Evolutionary conservation across 805 yeast species (phyloP).

Genomic region (Metschnikowia peoriensis): DNA sequence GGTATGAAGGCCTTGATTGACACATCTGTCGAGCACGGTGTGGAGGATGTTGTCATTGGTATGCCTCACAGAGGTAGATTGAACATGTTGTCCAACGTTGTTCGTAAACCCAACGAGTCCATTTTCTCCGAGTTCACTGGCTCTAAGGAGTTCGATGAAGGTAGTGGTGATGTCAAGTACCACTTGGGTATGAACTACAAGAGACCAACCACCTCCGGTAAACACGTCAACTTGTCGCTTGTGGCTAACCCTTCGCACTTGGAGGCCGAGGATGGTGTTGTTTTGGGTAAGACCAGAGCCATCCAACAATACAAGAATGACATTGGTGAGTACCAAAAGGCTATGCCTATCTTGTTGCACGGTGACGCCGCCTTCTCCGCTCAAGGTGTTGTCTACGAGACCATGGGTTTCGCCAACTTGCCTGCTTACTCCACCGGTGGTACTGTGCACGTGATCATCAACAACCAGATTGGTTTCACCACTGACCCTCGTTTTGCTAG

Average conservation of each 20-base stretch:
- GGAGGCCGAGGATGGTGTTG: slow-evolving; percentile 99
- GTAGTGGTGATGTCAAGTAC: slow-evolving; percentile 98
- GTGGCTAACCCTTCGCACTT: slow-evolving; percentile 99
- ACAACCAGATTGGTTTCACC: slow-evolving; percentile 99
- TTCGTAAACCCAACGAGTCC: slow-evolving; percentile 97
- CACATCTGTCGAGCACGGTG: slow-evolving; percentile 86
- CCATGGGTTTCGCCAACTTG: slow-evolving; percentile 88
- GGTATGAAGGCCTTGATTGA: slow-evolving; percentile 97
- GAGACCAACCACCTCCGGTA: slow-evolving; percentile 98
- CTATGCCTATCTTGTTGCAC: slow-evolving; percentile 88
- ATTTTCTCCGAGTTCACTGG: slow-evolving; percentile 96
- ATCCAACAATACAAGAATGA: slow-evolving; percentile 89
- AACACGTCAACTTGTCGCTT: slow-evolving; percentile 87
- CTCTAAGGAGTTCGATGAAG: slow-evolving; percentile 85
- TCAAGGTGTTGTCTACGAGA: slow-evolving; percentile 98
- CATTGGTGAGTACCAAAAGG: slow-evolving; percentile 77
- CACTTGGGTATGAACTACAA: slow-evolving; percentile 99
- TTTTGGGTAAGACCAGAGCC: slow-evolving; percentile 96
- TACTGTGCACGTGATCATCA: slow-evolving; percentile 91
- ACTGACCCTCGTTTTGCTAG: slow-evolving; percentile 97
- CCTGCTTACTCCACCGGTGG: slow-evolving; percentile 99
- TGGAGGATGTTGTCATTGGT: slow-evolving; percentile 95
- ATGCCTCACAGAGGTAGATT: slow-evolving; percentile 99
- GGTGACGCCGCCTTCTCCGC: slow-evolving; percentile 99
- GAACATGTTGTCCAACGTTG: slow-evolving; percentile 96